A percentile compares a stretch with the other conserved stretches of the same genome.
Conservation (phyloP, 169 alveolate genomes). For the Nephromyces sp. region DNA sequence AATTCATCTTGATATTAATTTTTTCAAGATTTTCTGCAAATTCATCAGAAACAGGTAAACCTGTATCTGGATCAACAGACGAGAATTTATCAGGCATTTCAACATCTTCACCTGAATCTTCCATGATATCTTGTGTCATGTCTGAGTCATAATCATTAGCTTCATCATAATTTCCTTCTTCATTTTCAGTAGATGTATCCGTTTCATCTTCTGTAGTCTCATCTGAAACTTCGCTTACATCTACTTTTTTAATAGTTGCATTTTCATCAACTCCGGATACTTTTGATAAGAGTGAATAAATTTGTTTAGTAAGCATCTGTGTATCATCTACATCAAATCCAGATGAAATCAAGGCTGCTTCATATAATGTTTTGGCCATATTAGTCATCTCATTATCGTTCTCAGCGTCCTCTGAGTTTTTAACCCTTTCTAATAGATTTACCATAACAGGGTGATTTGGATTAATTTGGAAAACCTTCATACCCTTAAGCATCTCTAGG, state of each 20-base stretch:
- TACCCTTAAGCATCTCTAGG: constrained; percentile 35
- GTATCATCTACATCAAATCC: constrained; percentile 48
- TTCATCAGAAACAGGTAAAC: no score
- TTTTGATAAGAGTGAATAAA: constrained; percentile 33
- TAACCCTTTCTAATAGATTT: neutral
- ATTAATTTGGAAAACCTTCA: constrained; percentile 40
- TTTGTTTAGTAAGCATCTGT: constrained; percentile 21
- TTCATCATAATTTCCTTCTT: no score
- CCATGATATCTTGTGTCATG: no score
- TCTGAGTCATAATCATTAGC: constrained; percentile 26
- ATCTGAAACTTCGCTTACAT: neutral
- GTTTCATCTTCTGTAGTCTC: neutral
- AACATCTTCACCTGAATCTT: no score
- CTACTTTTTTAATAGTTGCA: constrained; percentile 1
- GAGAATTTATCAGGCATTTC: no score
- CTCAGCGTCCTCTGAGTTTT: neutral
- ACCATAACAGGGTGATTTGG: constrained; percentile 34
- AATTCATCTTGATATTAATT: no score
- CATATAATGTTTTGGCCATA: constrained; percentile 37
- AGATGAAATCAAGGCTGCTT: constrained; percentile 42
- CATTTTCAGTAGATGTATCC: neutral
- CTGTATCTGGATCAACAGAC: no score
- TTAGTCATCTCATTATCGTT: neutral
- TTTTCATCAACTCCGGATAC: constrained; percentile 21
- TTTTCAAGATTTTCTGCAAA: no score